Evolutionary conservation across 2,329 filamentous ascomycete species (phyloP), one percentile per base, ranked within the genome.

Genomic region (Trichoderma atroviride): DNA sequence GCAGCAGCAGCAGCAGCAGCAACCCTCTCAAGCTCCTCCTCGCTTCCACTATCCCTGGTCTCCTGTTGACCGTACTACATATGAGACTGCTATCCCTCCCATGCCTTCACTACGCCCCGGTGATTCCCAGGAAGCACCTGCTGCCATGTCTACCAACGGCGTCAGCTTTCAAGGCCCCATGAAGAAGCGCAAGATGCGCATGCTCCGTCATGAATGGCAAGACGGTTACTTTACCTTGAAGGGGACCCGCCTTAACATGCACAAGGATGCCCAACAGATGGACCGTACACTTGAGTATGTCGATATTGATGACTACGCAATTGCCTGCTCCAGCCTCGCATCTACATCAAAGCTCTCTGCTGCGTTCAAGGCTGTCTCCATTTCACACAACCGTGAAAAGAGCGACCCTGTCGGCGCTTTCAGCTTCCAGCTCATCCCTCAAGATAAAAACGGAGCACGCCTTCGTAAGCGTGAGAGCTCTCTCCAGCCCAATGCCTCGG

Each of bases 121-220:
- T 19, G 61, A 69, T 14, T 66, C 76, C 74, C 69, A 78, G 75
- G 71, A 75, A 58, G 70, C 75, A 65, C 72, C 77, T 69, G 74
- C 76, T 74, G 78, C 80, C 68, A 43, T 56, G 76, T 79, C 80
- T 70, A 76, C 78, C 62, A 82, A 85, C 65, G 88, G 88, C 69
- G 81, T 91, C 72, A 87, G 88, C 40, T 92, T 94, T 79, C 88
- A 92, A 61, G 96, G 96, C 1, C 94, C 90, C 80, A 97, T 99
- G 89, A 94, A 93, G 85, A 97, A 97, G 85, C 92, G 95, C 77
- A 93, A 93, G 83, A 96, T 91, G 40, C 90, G 89, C 76, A 89
- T 97, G 84, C 87, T 97, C 71, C 92, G 93, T 55, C 92, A 97
- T 79, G 94, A 97, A 82, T 97, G 94, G 94, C 89, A 94, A 76